These are phyloP conservation scores for Thoreauomyces humboldtii DNA, from an alignment of 192 early-diverging fungal species.

Conservation along the genomic window DNA sequence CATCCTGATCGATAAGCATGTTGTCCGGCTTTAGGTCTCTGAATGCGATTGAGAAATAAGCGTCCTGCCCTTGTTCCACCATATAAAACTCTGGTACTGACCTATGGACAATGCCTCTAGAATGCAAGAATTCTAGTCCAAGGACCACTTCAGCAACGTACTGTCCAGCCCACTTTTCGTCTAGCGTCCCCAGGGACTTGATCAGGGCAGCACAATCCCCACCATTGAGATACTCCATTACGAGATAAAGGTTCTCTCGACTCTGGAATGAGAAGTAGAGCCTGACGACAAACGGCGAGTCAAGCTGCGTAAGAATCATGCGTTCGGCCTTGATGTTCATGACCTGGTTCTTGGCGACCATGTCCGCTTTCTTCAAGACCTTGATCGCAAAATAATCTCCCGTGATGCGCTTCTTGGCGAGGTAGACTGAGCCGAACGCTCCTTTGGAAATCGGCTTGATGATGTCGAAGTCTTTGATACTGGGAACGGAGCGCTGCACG, in stretches of 20 bases:
- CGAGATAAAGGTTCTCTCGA: constrained; percentile 79
- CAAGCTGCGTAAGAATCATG: constrained; percentile 86
- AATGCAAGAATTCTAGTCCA: constrained; percentile 77
- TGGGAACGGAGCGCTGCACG: constrained; percentile 57
- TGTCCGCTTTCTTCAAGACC: constrained; percentile 78
- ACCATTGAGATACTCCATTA: constrained; percentile 87
- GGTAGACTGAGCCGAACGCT: constrained; percentile 82
- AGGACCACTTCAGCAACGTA: constrained; percentile 81
- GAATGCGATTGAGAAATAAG: constrained; percentile 23
- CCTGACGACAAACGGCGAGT: constrained; percentile 80
- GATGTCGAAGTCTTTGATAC: constrained; percentile 86
- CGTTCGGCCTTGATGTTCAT: constrained; percentile 86
- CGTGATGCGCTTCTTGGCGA: constrained; percentile 80
- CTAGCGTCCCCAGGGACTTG: constrained; percentile 66
- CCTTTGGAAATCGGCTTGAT: constrained; percentile 91
- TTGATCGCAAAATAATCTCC: constrained; percentile 89
- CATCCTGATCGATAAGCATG: constrained; percentile 77
- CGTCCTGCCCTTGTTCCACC: neutral
- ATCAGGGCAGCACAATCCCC: constrained; percentile 85
- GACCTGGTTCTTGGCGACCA: constrained; percentile 91
- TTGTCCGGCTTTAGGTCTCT: constrained; percentile 86
- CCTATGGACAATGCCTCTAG: constrained; percentile 77
- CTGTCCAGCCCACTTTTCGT: constrained; percentile 82
- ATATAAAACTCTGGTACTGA: too few species aligned
- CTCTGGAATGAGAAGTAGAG: constrained; percentile 83